These are phyloP conservation scores for Yarrowia keelungensis DNA, from an alignment of 805 yeast genomes.

Conservation along the genomic window DNA sequence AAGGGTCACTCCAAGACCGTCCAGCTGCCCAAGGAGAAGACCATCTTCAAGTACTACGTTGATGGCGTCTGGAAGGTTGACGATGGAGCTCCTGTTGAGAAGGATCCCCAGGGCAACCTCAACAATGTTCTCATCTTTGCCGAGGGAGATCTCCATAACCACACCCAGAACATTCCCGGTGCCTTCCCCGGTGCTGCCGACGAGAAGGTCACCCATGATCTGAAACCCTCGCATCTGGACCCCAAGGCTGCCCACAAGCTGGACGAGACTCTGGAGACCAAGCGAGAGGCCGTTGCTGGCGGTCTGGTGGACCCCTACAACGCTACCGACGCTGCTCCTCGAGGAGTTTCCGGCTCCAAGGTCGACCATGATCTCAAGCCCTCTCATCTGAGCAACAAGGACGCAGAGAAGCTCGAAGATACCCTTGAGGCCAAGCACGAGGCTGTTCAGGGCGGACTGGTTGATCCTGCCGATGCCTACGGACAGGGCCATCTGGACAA, in stretches of 20 bases:
- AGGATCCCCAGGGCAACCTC: conserved; percentile 42
- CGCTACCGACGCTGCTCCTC: neutral
- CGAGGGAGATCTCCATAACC: conserved; percentile 25
- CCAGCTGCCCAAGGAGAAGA: conserved; percentile 43
- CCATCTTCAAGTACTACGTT: conserved; percentile 62
- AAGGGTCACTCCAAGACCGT: conserved; percentile 48
- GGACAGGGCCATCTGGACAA: conserved; percentile 9
- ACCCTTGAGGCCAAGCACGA: conserved; percentile 7
- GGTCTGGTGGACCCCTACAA: conserved; percentile 9
- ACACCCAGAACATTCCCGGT: conserved; percentile 36
- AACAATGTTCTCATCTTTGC: conserved; percentile 36
- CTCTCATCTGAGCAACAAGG: neutral
- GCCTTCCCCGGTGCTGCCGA: conserved; percentile 24
- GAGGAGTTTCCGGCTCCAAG: neutral
- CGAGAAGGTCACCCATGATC: neutral
- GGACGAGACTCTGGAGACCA: conserved; percentile 4
- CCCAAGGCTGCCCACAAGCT: conserved; percentile 16
- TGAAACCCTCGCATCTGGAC: conserved; percentile 21
- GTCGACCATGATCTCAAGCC: conserved; percentile 1
- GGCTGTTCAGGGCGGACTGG: conserved; percentile 22
- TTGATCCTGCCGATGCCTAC: neutral
- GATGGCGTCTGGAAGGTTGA: conserved; percentile 65
- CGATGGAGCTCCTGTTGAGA: conserved; percentile 45
- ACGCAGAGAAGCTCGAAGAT: conserved; percentile 5
- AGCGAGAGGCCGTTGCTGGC: conserved; percentile 26